phyloP scores from a whole-genome alignment of 2,329 filamentous ascomycete species.

The Fusarium praegraminearum region DNA sequence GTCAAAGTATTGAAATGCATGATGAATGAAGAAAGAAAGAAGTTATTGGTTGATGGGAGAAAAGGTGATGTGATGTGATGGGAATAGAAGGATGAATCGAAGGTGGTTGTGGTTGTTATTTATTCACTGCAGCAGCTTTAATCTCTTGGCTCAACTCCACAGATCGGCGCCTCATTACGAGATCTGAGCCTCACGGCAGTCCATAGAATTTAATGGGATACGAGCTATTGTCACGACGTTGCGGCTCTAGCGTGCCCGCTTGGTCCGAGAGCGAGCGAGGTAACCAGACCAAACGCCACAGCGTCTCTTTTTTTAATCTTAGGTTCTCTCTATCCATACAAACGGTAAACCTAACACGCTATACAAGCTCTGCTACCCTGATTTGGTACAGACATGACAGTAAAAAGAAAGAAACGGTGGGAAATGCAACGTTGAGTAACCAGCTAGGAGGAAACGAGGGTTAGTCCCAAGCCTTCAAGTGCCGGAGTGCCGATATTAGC shows the following conservation, averaged over 20 bases:
- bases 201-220: background rate
- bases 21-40: background rate
- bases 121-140: constrained; percentile 17
- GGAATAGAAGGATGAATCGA: background rate
- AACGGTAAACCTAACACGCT: background rate
- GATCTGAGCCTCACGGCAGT: constrained; percentile 1
- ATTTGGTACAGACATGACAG: background rate
- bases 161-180: constrained; percentile 23
- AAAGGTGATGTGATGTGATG: background rate
- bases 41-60: background rate
- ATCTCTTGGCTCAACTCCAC: constrained; percentile 1
- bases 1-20: constrained; percentile 18
- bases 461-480: constrained; percentile 2
- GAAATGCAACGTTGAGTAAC: constrained; percentile 17
- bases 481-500: constrained; percentile 11
- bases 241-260: background rate
- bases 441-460: background rate
- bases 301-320: background rate
- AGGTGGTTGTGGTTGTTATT: background rate
- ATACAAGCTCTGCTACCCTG: background rate
- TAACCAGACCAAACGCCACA: background rate
- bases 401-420: background rate
- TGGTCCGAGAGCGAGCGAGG: background rate
- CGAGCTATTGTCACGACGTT: constrained; percentile 13
- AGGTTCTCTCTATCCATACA: no score